Base-by-base conservation (phyloP, 179 eudicot genomes). In the Nepenthes alata region DNA sequence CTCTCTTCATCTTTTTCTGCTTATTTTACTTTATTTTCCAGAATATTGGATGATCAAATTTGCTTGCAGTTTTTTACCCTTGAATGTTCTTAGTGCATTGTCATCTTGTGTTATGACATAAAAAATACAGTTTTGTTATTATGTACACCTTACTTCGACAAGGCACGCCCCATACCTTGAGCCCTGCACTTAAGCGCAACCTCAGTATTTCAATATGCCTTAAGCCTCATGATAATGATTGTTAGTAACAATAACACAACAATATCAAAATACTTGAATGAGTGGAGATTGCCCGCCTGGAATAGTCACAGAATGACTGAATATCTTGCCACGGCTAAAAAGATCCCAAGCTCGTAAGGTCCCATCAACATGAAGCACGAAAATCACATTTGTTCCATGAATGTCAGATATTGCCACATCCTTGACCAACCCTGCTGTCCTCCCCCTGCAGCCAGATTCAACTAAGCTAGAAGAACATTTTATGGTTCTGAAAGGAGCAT, bases 351-450 rank as follows among this genome's bases (percentile, higher is more conserved):
- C 77, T 59, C 81, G 82, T 57, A 93, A 54, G 70, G 55, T 69
- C 58, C 97, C 98, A 72, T 89, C 96, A 60, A 86, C 80, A 82
- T 89, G 88, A 70, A 93, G 90, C 69, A 81, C 95, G 80, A 83
- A 81, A 52, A 85, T 74, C 65, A 87, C 70, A 69, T 80, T 83
- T 70, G 75, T 85, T 60, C 84, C 83, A 55, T 76, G 63, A 64
- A 90, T 56, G 65, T 77, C 85, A 35, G 80, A 76, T 47, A 83
- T 61, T 57, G 73, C 83, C 78, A 93, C 48, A 74, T 81, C 94
- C 79, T 65, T 81, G 61, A 93, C 95, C 68, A 90, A 69, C 64
- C 85, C 90, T 59, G 74, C 63, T 2, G 68, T 60, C 67, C 82
- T 78, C 66, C 78, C 76, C 84, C 98, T 93, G 75, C 73, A 72